These are phyloP conservation scores for Kwoniella heveanensis DNA, from an alignment of 768 basidiomycete genomes.

Conservation along the genomic window DNA sequence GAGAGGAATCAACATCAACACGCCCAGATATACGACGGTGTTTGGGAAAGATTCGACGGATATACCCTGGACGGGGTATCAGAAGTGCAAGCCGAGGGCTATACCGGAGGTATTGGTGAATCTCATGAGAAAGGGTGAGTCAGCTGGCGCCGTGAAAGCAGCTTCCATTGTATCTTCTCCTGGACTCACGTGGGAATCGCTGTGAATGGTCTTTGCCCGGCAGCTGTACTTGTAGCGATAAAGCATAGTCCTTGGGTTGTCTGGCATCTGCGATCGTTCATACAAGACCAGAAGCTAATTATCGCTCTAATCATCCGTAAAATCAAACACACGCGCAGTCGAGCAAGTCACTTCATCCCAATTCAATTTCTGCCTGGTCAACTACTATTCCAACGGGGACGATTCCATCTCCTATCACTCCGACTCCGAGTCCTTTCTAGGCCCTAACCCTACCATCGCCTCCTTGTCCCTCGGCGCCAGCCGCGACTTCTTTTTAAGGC, in stretches of 20 bases:
- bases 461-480: constrained; percentile 49
- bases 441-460: constrained; percentile 55
- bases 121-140: constrained; percentile 45
- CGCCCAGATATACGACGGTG: constrained; percentile 53
- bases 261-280: too few relatives aligned
- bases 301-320: too few relatives aligned
- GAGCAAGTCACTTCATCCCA: constrained; percentile 49
- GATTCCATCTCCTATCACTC: constrained; percentile 55
- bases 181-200: background rate
- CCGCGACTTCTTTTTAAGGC: constrained; percentile 53
- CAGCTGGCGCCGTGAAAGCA: background rate
- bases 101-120: constrained; percentile 49
- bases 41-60: constrained; percentile 52
- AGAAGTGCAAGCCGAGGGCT: constrained; percentile 46
- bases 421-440: constrained; percentile 54
- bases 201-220: too few relatives aligned
- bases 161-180: too few relatives aligned
- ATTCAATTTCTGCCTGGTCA: constrained; percentile 55
- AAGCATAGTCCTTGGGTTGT: too few relatives aligned
- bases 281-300: too few relatives aligned
- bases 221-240: too few relatives aligned
- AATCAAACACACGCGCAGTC: constrained; percentile 30
- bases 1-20: constrained; percentile 45
- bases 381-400: constrained; percentile 51
- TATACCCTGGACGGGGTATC: constrained; percentile 42